These are phyloP conservation scores for Annulohypoxylon maeteangense DNA, from an alignment of 495 filamentous ascomycete genomes.

Conservation along the genomic window DNA sequence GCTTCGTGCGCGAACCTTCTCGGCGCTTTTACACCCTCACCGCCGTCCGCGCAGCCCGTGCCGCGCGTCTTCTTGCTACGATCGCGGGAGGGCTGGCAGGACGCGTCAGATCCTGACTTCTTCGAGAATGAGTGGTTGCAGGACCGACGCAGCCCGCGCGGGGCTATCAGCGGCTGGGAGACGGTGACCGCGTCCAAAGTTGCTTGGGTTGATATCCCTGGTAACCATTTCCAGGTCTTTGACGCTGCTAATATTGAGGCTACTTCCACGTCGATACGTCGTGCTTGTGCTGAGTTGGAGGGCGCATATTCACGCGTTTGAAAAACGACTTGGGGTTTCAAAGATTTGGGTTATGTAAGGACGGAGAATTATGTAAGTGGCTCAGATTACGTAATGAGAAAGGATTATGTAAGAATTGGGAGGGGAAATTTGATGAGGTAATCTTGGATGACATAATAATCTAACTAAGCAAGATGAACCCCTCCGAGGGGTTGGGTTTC, in stretches of 20 bases:
- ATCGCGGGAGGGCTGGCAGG: not conserved
- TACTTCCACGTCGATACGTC: not conserved
- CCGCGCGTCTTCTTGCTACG: slow-evolving; percentile 5
- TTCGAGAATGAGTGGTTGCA: slow-evolving; percentile 12
- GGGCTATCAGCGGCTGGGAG: not conserved
- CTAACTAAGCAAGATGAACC: not conserved
- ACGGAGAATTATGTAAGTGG: no score
- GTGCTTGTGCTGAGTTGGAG: not conserved
- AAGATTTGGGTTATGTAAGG: not conserved
- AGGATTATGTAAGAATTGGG: no score
- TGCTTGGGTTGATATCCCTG: slow-evolving; percentile 3
- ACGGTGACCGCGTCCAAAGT: not conserved
- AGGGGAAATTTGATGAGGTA: not conserved
- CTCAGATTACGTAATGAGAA: no score
- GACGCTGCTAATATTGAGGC: slow-evolving; percentile 1
- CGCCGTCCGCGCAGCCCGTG: not conserved
- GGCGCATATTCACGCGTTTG: slow-evolving; percentile 5
- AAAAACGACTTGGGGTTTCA: not conserved
- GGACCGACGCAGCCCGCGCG: not conserved
- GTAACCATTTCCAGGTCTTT: slow-evolving; percentile 7
- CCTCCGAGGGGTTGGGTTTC: not conserved
- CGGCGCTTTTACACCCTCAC: not conserved
- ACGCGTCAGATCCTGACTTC: not conserved
- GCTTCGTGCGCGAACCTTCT: slow-evolving; percentile 5
- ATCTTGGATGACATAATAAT: no score